Evolutionary conservation across 2,329 filamentous ascomycete species (phyloP).

Genomic region (Aspergillus sp.): DNA sequence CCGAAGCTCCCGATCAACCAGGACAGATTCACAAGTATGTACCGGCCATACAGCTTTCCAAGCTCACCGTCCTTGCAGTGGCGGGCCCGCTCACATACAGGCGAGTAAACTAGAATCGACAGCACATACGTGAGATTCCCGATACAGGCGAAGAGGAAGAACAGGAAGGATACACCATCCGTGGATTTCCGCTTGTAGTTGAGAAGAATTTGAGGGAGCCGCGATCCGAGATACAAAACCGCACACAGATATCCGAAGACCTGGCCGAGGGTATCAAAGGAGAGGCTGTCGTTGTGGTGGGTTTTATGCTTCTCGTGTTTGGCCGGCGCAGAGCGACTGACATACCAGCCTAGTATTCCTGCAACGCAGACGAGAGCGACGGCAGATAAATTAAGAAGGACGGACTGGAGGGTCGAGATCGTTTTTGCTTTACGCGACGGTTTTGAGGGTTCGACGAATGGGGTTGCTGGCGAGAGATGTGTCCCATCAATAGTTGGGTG

Average conservation of each 20-base stretch:
- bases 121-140: slow-evolving; percentile 93
- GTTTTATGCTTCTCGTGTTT: slow-evolving; percentile 21
- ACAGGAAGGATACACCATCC: slow-evolving; percentile 88
- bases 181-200: slow-evolving; percentile 93
- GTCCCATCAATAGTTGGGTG: slow-evolving; percentile 58
- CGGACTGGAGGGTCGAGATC: slow-evolving; percentile 45
- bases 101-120: slow-evolving; percentile 87
- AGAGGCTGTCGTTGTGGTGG: slow-evolving; percentile 43
- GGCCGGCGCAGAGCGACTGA: slow-evolving; percentile 53
- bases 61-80: slow-evolving; percentile 68
- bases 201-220: slow-evolving; percentile 84
- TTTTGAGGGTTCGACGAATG: slow-evolving; percentile 60
- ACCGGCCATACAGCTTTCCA: slow-evolving; percentile 67
- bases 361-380: slow-evolving; percentile 80
- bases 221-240: slow-evolving; percentile 80
- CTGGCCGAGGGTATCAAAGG: slow-evolving; percentile 77
- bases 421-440: slow-evolving; percentile 26
- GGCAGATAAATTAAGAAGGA: slow-evolving; percentile 72
- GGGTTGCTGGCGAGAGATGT: slow-evolving; percentile 79
- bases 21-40: slow-evolving; percentile 85
- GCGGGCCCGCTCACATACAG: slow-evolving; percentile 54
- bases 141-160: slow-evolving; percentile 94
- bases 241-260: slow-evolving; percentile 94
- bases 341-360: slow-evolving; percentile 82
- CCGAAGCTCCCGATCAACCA: slow-evolving; percentile 90